A percentile compares a stretch with the other conserved stretches of the same genome.
These are phyloP conservation scores for Austropuccinia psidii DNA, from an alignment of 1,284 basidiomycete genomes.

Conservation along the genomic window DNA sequence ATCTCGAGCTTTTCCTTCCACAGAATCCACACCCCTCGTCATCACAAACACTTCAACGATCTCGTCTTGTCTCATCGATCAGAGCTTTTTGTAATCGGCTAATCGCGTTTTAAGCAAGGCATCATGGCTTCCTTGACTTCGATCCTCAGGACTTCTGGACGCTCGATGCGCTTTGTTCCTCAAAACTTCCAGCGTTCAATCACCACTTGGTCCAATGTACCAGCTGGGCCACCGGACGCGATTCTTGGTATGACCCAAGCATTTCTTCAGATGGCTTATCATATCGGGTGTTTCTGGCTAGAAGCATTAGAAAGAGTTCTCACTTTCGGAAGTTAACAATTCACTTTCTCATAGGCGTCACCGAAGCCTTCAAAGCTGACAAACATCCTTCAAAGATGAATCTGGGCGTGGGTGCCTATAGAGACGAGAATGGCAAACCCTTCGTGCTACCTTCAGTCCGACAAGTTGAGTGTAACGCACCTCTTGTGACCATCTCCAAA, in stretches of 20 bases:
- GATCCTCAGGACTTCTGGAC: background rate
- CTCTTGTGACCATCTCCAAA: background rate
- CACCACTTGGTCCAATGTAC: constrained; percentile 74
- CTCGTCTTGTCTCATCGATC: background rate
- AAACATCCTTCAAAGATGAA: constrained; percentile 88
- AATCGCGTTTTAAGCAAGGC: background rate
- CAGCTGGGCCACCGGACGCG: constrained; percentile 81
- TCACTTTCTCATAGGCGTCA: constrained; percentile 57
- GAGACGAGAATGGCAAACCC: constrained; percentile 89
- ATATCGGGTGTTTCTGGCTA: too few relatives aligned
- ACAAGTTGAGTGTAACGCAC: constrained; percentile 53
- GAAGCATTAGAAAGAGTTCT: background rate
- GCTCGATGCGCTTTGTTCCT: background rate
- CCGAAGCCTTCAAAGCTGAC: constrained; percentile 93
- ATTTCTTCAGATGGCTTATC: constrained; percentile 36
- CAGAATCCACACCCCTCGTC: background rate
- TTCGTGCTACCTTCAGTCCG: constrained; percentile 85
- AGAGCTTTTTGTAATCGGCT: background rate
- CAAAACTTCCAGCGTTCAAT: constrained; percentile 45
- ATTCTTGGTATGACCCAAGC: constrained; percentile 86
- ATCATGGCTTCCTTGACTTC: constrained; percentile 21
- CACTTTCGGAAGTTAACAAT: background rate
- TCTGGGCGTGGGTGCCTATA: constrained; percentile 77
- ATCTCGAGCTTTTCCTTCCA: too few relatives aligned
- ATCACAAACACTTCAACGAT: background rate